phyloP scores from a whole-genome alignment of 2,329 filamentous ascomycete species.

The Tolypocladium ophioglossoides region DNA sequence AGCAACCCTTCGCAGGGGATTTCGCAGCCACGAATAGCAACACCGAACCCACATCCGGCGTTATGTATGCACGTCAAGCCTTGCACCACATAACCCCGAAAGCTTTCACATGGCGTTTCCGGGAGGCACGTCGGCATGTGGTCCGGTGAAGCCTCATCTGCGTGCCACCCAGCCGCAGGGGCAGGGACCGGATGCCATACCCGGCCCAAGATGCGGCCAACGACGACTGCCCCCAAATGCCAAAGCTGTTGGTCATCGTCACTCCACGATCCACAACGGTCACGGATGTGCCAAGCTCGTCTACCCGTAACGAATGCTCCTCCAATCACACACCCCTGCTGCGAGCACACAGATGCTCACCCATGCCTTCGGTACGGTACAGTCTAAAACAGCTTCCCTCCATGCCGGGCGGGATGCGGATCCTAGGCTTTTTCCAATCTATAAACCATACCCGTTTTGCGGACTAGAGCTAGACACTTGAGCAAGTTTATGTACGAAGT shows the following conservation, averaged over 20 bases:
- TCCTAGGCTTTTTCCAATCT: not conserved
- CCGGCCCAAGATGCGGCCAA: not conserved
- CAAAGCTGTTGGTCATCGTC: not conserved
- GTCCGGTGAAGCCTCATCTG: not conserved
- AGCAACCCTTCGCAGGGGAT: not conserved
- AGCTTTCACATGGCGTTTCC: not conserved
- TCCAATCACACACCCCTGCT: not conserved
- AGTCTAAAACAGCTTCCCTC: not conserved
- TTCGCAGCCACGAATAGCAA: not conserved
- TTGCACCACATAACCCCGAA: not conserved
- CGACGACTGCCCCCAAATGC: not conserved
- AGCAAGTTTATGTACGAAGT: too few species aligned
- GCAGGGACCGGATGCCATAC: not conserved
- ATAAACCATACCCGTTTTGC: not conserved
- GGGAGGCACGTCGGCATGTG: not conserved
- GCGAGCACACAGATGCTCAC: not conserved
- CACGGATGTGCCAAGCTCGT: not conserved
- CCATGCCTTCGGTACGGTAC: too few species aligned
- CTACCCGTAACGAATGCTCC: not conserved
- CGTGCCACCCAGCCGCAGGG: not conserved
- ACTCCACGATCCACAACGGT: not conserved
- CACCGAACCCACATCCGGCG: not conserved
- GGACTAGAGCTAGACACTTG: not conserved
- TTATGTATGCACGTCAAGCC: not conserved
- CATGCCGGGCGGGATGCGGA: not conserved